phyloP scores from a whole-genome alignment of 2,329 filamentous ascomycete species.

The Aspergillus arachidicola region DNA sequence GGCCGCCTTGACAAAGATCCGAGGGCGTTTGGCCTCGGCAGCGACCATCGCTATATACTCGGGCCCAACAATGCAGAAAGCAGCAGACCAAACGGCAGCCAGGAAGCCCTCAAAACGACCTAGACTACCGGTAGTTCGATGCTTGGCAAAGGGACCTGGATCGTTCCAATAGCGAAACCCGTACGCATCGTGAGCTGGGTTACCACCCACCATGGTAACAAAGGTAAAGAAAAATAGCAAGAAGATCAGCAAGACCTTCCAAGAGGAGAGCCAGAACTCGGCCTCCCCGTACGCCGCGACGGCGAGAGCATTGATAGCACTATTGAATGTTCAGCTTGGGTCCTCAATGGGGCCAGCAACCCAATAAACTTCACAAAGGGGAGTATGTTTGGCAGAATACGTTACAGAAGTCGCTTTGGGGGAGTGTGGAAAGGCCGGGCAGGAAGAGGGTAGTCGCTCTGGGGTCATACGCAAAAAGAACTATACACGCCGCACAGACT shows the following conservation, averaged over 20 bases:
- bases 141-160: conserved; percentile 67
- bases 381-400: neutral
- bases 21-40: conserved; percentile 70
- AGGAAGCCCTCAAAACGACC: conserved; percentile 57
- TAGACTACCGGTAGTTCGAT: conserved; percentile 61
- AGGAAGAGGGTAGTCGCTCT: neutral
- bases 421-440: neutral
- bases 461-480: conserved; percentile 36
- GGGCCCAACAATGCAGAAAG: conserved; percentile 55
- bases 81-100: conserved; percentile 70
- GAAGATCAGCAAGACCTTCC: conserved; percentile 40
- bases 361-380: neutral
- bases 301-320: conserved; percentile 43
- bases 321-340: neutral
- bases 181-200: conserved; percentile 68
- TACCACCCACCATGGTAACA: conserved; percentile 77
- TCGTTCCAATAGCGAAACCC: conserved; percentile 66
- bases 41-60: conserved; percentile 64
- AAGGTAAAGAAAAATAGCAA: conserved; percentile 57
- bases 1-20: conserved; percentile 67
- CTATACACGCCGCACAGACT: conserved; percentile 39
- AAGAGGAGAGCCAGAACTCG: conserved; percentile 50
- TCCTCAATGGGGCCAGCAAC: neutral
- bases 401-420: neutral
- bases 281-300: conserved; percentile 48